These are phyloP conservation scores for Trypanosoma avium DNA, from an alignment of 208 protist species.

Conservation along the genomic window DNA sequence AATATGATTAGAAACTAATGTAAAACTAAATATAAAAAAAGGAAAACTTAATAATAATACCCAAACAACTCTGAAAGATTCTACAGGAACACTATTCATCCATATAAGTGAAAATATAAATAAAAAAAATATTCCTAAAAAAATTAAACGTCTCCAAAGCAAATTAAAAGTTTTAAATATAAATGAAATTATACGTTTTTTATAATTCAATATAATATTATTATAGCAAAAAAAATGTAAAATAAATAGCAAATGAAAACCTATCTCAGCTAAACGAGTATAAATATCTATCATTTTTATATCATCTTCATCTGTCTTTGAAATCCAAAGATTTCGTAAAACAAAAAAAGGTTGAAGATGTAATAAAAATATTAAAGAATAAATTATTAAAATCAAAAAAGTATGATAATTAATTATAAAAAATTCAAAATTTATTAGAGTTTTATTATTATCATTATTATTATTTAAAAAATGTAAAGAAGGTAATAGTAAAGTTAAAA, in stretches of 20 bases:
- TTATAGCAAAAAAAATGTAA: constrained; percentile 3
- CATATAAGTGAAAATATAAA: constrained; percentile 1
- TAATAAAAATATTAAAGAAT: constrained; percentile 30
- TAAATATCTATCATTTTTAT: constrained; percentile 11
- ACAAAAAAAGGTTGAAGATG: constrained; percentile 48
- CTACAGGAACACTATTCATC: constrained; percentile 20
- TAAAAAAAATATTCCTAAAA: background rate
- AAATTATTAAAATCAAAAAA: constrained; percentile 9
- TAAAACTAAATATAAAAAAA: constrained; percentile 1
- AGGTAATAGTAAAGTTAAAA: constrained; percentile 1
- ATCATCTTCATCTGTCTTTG: constrained; percentile 26
- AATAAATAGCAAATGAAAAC: constrained; percentile 23
- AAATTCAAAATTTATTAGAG: background rate
- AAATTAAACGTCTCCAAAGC: background rate
- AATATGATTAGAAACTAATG: background rate
- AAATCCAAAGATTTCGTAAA: constrained; percentile 30
- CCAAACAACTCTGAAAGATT: constrained; percentile 22
- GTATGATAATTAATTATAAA: background rate
- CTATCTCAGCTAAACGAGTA: constrained; percentile 7
- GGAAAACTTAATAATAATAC: constrained; percentile 21
- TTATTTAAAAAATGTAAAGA: background rate
- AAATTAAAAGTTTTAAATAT: background rate
- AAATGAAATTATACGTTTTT: background rate
- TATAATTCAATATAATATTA: background rate
- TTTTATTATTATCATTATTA: background rate